A percentile compares a stretch with the other conserved stretches of the same genome.
These are phyloP conservation scores for Aureobasidium vineae DNA, from an alignment of 2,329 filamentous ascomycete species.

Conservation along the genomic window DNA sequence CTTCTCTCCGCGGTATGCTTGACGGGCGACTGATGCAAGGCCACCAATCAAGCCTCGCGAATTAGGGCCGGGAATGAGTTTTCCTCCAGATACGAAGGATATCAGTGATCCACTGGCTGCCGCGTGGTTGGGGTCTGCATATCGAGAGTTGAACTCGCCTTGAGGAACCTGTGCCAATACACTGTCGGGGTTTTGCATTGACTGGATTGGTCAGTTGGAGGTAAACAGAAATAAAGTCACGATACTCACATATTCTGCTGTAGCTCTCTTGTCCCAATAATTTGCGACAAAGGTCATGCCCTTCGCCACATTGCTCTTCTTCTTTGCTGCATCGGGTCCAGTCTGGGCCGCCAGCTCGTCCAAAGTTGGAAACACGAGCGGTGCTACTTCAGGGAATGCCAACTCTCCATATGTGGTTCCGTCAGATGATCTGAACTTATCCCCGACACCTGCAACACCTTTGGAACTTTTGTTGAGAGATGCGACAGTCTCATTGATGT, in stretches of 20 bases:
- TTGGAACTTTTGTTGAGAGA: neutral
- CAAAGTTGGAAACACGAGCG: conserved; percentile 45
- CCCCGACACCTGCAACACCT: neutral
- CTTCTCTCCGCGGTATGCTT: conserved; percentile 18
- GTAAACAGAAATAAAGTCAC: neutral
- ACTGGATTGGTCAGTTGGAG: neutral
- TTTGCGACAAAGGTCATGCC: conserved; percentile 12
- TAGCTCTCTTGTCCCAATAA: conserved; percentile 17
- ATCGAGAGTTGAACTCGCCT: conserved; percentile 43
- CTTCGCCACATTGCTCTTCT: conserved; percentile 3
- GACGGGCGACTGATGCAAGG: conserved; percentile 1
- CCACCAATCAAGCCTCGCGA: conserved; percentile 20
- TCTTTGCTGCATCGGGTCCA: neutral
- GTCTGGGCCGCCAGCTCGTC: conserved; percentile 5
- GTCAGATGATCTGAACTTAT: conserved; percentile 10
- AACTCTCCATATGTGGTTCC: conserved; percentile 34
- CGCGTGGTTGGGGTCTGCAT: conserved; percentile 53
- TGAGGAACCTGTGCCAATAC: conserved; percentile 4
- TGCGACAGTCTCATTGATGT: conserved; percentile 13
- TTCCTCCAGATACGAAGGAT: conserved; percentile 49
- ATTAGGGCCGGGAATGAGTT: conserved; percentile 6
- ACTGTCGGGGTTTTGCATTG: conserved; percentile 19
- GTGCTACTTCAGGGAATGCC: conserved; percentile 44
- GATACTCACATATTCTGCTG: conserved; percentile 12
- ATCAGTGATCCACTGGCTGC: conserved; percentile 52